Conservation (phyloP, 768 basidiomycete genomes). For the Amanita brunnescens region DNA sequence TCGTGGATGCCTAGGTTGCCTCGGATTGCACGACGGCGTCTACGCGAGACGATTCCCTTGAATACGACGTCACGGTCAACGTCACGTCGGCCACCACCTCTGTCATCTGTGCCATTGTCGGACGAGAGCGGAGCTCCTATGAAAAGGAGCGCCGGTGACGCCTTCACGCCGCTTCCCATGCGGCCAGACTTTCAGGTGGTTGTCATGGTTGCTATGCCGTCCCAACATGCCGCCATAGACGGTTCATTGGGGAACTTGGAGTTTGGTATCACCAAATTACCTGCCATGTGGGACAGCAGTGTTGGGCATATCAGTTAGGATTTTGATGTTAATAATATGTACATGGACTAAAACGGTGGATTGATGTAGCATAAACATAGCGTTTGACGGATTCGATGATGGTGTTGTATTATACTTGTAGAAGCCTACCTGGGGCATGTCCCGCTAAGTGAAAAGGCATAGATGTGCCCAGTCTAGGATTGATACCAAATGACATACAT, state of each 20-base stretch:
- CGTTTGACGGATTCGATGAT: not conserved
- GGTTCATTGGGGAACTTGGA: slow-evolving; percentile 19
- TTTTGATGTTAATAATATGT: not conserved
- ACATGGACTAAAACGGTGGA: no score
- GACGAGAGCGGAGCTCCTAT: not conserved
- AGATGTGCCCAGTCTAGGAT: not conserved
- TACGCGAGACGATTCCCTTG: not conserved
- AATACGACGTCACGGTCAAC: not conserved
- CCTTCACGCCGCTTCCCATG: no score
- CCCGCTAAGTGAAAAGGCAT: no score
- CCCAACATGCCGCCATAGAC: slow-evolving; percentile 3
- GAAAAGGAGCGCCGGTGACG: not conserved
- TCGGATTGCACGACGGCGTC: not conserved
- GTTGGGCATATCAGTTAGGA: no score
- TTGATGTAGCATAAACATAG: slow-evolving; percentile 1
- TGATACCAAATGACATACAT: not conserved
- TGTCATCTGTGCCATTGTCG: not conserved
- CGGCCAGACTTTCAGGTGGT: slow-evolving; percentile 23
- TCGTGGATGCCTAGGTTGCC: not conserved
- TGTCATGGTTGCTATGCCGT: slow-evolving; percentile 42
- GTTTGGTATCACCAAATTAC: slow-evolving; percentile 33
- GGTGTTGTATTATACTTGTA: not conserved
- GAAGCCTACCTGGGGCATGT: not conserved
- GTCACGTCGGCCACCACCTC: not conserved
- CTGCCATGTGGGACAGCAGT: slow-evolving; percentile 17